Conservation (phyloP, 352 stramenopile species). For the Pythium scleroteichum region DNA sequence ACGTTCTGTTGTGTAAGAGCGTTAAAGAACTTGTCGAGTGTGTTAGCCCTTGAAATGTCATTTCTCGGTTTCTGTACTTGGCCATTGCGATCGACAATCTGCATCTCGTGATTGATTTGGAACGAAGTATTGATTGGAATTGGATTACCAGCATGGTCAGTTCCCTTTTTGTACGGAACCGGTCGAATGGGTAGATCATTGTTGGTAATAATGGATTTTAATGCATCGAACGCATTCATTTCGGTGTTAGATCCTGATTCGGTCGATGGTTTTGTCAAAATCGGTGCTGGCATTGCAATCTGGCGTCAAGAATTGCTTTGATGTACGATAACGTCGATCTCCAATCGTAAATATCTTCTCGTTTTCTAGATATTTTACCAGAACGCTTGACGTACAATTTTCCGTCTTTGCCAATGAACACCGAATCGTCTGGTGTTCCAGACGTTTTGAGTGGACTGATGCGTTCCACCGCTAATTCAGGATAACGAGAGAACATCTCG, state of each 20-base stretch:
- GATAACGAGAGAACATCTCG: conserved; percentile 13
- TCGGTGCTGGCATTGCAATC: conserved; percentile 1
- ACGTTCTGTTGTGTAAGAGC: background rate
- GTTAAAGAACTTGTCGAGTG: conserved; percentile 6
- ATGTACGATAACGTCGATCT: background rate
- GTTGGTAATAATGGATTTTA: background rate
- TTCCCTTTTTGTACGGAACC: conserved; percentile 11
- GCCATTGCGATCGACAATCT: conserved; percentile 4
- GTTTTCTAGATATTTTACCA: background rate
- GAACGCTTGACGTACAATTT: background rate
- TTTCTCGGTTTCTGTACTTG: conserved; percentile 2
- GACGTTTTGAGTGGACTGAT: background rate
- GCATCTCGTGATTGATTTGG: conserved; percentile 1
- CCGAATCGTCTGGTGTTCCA: background rate
- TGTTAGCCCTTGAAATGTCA: conserved; percentile 10
- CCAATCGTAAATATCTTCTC: conserved; percentile 3
- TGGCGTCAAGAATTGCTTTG: background rate
- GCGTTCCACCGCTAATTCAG: conserved; percentile 5
- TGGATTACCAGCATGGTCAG: conserved; percentile 4
- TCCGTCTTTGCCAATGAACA: conserved; percentile 6
- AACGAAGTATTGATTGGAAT: background rate
- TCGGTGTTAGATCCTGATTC: conserved; percentile 1
- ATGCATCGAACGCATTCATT: background rate
- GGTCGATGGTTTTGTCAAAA: background rate
- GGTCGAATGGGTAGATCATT: conserved; percentile 9